Percentiles rank a stretch among this genome's conserved stretches.
Evolutionary conservation across 495 filamentous ascomycete genomes (phyloP).

Genomic region (Lophiotrema nucula): DNA sequence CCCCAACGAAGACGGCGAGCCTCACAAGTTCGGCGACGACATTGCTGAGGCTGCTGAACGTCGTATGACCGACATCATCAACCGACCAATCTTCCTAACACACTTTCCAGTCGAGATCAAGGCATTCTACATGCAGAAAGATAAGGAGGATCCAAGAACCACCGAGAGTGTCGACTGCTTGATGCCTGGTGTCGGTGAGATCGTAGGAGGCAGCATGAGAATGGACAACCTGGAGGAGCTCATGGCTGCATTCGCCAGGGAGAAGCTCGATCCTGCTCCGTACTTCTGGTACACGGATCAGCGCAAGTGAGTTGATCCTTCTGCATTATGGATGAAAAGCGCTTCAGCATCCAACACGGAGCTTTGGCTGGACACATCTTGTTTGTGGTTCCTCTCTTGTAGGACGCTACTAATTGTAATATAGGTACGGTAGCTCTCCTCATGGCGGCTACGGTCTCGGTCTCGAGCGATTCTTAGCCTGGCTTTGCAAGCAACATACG

Average conservation of each 20-base stretch:
- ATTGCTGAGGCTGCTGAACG: constrained; percentile 98
- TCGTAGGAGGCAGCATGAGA: constrained; percentile 95
- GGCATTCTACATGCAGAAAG: constrained; percentile 99
- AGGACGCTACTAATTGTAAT: constrained; percentile 31
- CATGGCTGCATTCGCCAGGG: constrained; percentile 80
- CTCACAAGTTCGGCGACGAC: constrained; percentile 92
- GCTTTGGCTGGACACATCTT: too few species aligned
- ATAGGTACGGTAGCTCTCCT: constrained; percentile 86
- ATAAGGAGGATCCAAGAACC: constrained; percentile 73
- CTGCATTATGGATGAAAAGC: too few species aligned
- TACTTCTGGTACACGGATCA: constrained; percentile 99
- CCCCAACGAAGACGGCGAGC: constrained; percentile 84
- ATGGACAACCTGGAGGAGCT: constrained; percentile 92
- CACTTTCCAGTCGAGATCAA: constrained; percentile 98
- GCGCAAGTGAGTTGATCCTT: constrained; percentile 85
- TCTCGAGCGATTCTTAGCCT: constrained; percentile 93
- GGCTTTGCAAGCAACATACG: constrained; percentile 89
- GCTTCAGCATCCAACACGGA: too few species aligned
- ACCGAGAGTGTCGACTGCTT: constrained; percentile 95
- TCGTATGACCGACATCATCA: constrained; percentile 94
- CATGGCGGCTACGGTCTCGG: constrained; percentile 96
- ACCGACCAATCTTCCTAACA: constrained; percentile 90
- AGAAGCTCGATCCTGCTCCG: constrained; percentile 77
- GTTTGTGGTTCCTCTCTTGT: constrained; percentile 1
- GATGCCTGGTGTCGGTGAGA: constrained; percentile 96